A percentile compares a stretch with the other conserved stretches of the same genome.
These are phyloP conservation scores for Vitis hybrid DNA, from an alignment of 177 flowering plant genomes.

Conservation along the genomic window DNA sequence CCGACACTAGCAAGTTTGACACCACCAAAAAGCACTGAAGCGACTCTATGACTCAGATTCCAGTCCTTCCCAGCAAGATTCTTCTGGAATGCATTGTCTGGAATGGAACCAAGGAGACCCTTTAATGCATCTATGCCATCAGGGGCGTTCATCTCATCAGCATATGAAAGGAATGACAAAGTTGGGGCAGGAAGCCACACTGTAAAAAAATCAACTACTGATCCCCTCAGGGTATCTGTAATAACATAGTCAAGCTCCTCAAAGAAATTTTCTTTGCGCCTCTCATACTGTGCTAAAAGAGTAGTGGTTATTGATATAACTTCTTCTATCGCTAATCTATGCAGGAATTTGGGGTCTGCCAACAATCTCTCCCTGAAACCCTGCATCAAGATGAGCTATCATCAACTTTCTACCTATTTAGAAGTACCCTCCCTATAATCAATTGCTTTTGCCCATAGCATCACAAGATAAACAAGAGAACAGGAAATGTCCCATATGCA, in stretches of 20 bases:
- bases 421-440: constrained; percentile 1
- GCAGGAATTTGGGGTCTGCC: constrained; percentile 94
- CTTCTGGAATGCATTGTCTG: constrained; percentile 96
- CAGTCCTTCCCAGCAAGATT: constrained; percentile 79
- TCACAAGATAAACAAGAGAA: not conserved
- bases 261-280: constrained; percentile 84
- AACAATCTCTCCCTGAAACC: constrained; percentile 95
- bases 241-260: constrained; percentile 93
- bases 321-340: constrained; percentile 94
- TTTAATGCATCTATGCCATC: constrained; percentile 55
- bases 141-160: constrained; percentile 42
- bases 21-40: constrained; percentile 87
- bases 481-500: not conserved
- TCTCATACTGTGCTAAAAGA: constrained; percentile 88
- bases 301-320: constrained; percentile 88
- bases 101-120: constrained; percentile 87
- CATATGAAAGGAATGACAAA: constrained; percentile 72
- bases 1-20: constrained; percentile 86
- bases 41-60: constrained; percentile 71
- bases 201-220: constrained; percentile 89
- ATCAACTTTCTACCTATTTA: constrained; percentile 6
- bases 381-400: constrained; percentile 41
- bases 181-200: constrained; percentile 99
- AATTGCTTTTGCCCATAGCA: constrained; percentile 2
- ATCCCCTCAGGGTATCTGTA: constrained; percentile 80